Base-by-base conservation (phyloP, 306 rosid genomes). In the Castanospermum australe region DNA sequence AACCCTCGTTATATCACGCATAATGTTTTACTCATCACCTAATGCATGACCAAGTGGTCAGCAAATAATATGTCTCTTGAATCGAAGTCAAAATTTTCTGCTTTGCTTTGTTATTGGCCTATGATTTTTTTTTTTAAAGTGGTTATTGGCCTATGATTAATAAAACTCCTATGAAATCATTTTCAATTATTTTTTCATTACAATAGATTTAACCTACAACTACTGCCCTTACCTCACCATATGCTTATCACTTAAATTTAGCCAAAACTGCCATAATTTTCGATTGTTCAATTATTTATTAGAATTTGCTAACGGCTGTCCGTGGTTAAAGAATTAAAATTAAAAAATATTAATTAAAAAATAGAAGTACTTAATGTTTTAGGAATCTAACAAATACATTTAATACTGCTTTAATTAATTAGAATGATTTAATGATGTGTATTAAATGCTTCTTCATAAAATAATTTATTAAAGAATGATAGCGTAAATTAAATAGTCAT, bases 131-230 rank as follows among this genome's bases (percentile, higher is more conserved):
- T n/a, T n/a, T n/a, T n/a, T n/a, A n/a, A n/a, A n/a, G n/a, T n/a
- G n/a, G 25, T n/a, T 20, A 35, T 76, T 52, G 44, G 45, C 25
- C 67, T 24, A 41, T n/a, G n/a, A n/a, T n/a, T 7, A 67, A 68
- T 45, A 78, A 61, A 78, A 42, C 59, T 67, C 61, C 61, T 76
- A 78, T 30, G 5, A 44, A 56, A 44, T 67, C 24, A 41, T 67
- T 39, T 30, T 35, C 12, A 17, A 41, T 7, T 78, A 66, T 17
- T 41, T 18, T 41, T 39, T 28, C 32, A 28, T 28, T 28, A 28
- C 32, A 28, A 28, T 28, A 28, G 32, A 77, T 65, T 18, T n/a
- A 54, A 63, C 62, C 70, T 55, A 68, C 21, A 33, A 78, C 75
- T 42, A 22, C 41, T 15, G 47, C 14, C 81, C 4, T 5, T 12